phyloP scores from a whole-genome alignment of 2,329 filamentous ascomycete species.

The Helminthosporium solani region DNA sequence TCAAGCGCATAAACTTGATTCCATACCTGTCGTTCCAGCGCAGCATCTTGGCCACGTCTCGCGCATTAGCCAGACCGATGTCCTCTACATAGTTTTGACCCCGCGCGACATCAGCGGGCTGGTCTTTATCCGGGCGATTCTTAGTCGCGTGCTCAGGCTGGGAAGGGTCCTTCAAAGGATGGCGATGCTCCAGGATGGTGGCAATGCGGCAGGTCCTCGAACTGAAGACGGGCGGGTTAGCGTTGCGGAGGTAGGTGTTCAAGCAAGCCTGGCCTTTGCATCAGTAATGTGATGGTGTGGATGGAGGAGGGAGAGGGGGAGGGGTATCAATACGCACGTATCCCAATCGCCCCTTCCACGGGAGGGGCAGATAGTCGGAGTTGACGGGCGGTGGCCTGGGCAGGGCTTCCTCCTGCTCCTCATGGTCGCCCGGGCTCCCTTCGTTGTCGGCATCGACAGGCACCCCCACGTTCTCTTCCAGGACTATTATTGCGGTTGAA shows the following conservation, averaged over 20 bases:
- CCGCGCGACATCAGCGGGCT: constrained; percentile 64
- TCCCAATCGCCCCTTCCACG: constrained; percentile 85
- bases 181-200: constrained; percentile 84
- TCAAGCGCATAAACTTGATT: constrained; percentile 89
- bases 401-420: constrained; percentile 56
- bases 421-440: constrained; percentile 37
- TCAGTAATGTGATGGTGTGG: neutral
- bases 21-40: constrained; percentile 89
- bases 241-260: constrained; percentile 83
- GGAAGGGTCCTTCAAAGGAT: constrained; percentile 73
- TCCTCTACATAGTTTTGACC: constrained; percentile 74
- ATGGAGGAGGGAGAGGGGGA: constrained; percentile 10
- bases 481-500: constrained; percentile 14
- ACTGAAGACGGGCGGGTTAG: constrained; percentile 82
- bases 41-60: constrained; percentile 81
- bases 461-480: constrained; percentile 23
- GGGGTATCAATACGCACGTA: constrained; percentile 67
- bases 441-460: constrained; percentile 55
- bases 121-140: constrained; percentile 76
- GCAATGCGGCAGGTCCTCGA: constrained; percentile 89
- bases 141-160: constrained; percentile 80
- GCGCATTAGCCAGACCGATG: constrained; percentile 77
- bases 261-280: constrained; percentile 67
- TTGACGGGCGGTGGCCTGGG: constrained; percentile 74
- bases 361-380: constrained; percentile 78